Evolutionary conservation across 805 yeast genomes (phyloP), one percentile per base, ranked within the genome.

Genomic region (Wickerhamiella qilinensis): DNA sequence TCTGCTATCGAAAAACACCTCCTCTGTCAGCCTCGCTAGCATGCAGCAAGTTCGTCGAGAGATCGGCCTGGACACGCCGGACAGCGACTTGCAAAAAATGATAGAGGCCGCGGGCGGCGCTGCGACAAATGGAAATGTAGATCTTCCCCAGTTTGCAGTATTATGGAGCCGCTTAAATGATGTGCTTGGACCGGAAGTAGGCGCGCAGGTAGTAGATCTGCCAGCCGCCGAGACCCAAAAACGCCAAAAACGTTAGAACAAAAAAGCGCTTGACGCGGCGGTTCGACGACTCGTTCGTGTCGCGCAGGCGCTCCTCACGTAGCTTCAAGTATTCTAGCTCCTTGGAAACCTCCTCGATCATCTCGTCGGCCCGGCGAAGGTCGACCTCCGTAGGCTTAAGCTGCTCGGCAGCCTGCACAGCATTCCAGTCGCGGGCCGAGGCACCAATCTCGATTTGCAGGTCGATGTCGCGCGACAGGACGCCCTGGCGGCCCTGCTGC

Each of bases 401-500:
- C 57, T 84, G 83, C 60, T 91, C 97, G 33, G 80, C 72, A 35
- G 94, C 86, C 65, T 86, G 95, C 45, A 86, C 67, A 19, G 85
- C 83, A 56, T 85, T 84, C 96, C 97, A 91, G 63, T 91, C 97
- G 60, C 97, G 78, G 31, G 97, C 98, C 52, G 85, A 82, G 37
- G 96, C 82, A 33, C 98, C 98, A 45, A 85, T 76, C 59, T 91
- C 97, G 43, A 91, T 77, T 46, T 86, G 96, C 52, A 91, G 65
- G 54, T 85, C 95, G 50, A 91, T 65, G 38, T 77, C 77, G 59
- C 97, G 77, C 43, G 63, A 57, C 48, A 69, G 51, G 22, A 65
- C 56, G 34, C 65, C 63, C 20, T 69, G 68, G 39, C 43, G 36
- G 38, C 55, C 51, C 20, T 35, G 33, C 50, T 61, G 57, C 33